These are phyloP conservation scores for Dictyostelium citrinum DNA, from an alignment of 78 protist species.

Conservation along the genomic window DNA sequence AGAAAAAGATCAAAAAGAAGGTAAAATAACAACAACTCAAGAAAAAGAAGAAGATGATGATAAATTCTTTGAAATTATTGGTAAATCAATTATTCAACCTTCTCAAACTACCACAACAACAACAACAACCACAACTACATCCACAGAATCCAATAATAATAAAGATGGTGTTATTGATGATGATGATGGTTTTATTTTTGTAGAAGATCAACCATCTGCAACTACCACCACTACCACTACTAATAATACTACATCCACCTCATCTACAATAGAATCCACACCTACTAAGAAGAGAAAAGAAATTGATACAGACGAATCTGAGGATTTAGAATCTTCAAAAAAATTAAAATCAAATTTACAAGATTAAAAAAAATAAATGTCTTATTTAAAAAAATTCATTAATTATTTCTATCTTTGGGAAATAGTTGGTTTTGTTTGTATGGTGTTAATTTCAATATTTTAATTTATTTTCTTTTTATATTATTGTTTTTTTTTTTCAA, in stretches of 20 bases:
- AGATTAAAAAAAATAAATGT: no score
- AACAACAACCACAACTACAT: neutral
- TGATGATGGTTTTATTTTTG: slow-evolving; percentile 14
- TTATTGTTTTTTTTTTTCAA: no score
- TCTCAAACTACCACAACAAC: neutral
- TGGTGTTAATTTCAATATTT: no score
- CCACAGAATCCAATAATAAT: neutral
- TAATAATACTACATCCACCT: no score
- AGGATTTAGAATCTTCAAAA: neutral
- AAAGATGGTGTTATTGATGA: neutral
- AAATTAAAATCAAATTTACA: neutral
- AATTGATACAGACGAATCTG: neutral
- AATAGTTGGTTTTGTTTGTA: no score
- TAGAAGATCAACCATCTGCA: neutral
- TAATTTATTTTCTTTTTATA: neutral
- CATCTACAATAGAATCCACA: neutral
- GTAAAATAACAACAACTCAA: neutral
- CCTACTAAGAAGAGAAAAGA: slow-evolving; percentile 28
- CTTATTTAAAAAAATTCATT: no score
- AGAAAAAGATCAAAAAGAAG: slow-evolving; percentile 8
- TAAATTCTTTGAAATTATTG: slow-evolving; percentile 56
- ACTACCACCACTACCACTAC: no score
- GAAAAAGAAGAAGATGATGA: slow-evolving; percentile 43
- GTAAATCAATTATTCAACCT: slow-evolving; percentile 6
- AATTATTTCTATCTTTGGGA: neutral